Percentiles rank a stretch among this genome's conserved stretches.
These are phyloP conservation scores for Schizonepeta tenuifolia DNA, from an alignment of 257 asterid species.

Conservation along the genomic window DNA sequence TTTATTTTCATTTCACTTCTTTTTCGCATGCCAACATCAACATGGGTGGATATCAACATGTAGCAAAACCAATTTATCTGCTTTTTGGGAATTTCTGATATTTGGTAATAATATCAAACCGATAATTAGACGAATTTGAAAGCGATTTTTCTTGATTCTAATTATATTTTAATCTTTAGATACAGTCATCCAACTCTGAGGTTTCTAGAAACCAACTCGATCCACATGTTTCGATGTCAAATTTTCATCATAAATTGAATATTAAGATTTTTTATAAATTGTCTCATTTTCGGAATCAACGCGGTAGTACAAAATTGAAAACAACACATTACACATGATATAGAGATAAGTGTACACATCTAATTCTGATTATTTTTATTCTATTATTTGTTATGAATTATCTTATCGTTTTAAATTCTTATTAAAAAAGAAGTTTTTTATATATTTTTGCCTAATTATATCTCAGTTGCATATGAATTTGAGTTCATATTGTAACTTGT, in stretches of 20 bases:
- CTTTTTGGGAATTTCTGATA: background rate
- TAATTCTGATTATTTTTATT: background rate
- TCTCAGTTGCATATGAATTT: too few species aligned
- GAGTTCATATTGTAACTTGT: background rate
- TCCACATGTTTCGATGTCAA: constrained; percentile 28
- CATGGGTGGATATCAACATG: background rate
- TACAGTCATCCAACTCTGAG: background rate
- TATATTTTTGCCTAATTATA: too few species aligned
- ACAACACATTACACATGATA: too few species aligned
- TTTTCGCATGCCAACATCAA: background rate
- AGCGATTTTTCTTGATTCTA: background rate
- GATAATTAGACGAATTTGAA: background rate
- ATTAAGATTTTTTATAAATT: background rate
- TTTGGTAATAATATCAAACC: background rate
- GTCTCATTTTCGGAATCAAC: background rate
- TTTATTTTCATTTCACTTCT: too few species aligned
- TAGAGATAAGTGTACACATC: too few species aligned
- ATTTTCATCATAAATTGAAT: background rate
- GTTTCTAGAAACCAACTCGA: constrained; percentile 17
- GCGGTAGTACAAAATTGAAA: too few species aligned
- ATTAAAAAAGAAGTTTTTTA: too few species aligned
- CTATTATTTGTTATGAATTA: background rate
- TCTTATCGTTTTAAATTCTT: too few species aligned
- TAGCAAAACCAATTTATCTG: background rate
- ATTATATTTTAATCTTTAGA: background rate